A percentile compares a stretch with the other conserved stretches of the same genome.
Conservation (phyloP, 75 land plant species). For the Chamaecyparis obtusa region DNA sequence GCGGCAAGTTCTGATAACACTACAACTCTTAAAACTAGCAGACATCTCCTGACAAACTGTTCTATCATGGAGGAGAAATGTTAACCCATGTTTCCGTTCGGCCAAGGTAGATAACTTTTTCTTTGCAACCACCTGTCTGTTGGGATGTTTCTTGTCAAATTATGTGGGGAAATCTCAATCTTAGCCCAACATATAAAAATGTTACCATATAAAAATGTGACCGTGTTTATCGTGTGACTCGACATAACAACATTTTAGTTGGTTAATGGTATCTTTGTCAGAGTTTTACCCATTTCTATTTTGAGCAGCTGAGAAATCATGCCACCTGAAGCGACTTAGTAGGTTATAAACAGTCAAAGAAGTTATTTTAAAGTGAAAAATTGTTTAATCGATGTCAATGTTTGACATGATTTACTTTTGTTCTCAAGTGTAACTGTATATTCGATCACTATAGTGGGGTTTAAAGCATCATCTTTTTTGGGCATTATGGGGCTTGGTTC, state of each 20-base stretch:
- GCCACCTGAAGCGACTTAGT: too few species aligned
- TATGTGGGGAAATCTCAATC: background rate
- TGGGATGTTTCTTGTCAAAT: background rate
- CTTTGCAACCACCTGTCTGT: too few species aligned
- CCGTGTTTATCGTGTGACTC: background rate
- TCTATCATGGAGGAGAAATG: background rate
- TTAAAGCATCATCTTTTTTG: too few species aligned
- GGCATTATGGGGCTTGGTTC: too few species aligned
- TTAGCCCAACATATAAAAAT: background rate
- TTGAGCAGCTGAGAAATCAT: background rate
- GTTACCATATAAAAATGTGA: background rate
- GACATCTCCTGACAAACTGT: background rate
- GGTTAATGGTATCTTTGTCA: background rate
- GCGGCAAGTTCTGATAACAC: background rate
- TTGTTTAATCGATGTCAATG: too few species aligned
- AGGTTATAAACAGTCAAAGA: too few species aligned
- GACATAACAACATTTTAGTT: too few species aligned
- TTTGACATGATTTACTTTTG: too few species aligned
- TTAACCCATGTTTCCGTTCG: background rate
- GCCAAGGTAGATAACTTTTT: too few species aligned
- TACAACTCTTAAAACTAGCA: background rate
- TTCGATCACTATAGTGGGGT: too few species aligned
- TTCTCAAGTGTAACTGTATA: too few species aligned
- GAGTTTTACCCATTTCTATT: background rate
- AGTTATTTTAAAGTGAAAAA: too few species aligned